Percentiles rank a stretch among this genome's conserved stretches.
These are phyloP conservation scores for Trametes gibbosa DNA, from an alignment of 768 basidiomycete species.

Conservation along the genomic window DNA sequence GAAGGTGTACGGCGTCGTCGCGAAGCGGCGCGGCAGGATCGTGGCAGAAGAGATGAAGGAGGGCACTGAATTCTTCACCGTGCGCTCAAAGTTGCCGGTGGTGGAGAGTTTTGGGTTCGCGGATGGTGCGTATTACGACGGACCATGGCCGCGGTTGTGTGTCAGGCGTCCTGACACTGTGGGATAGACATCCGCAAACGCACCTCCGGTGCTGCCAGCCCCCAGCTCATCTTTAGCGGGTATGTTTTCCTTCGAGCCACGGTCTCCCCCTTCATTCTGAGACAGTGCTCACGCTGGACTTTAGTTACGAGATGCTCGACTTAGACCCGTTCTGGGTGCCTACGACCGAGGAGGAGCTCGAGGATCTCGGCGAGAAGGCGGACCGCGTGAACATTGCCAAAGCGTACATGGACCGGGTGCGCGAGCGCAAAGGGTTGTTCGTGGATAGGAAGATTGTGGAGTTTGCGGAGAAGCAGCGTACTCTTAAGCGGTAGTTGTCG, in stretches of 20 bases:
- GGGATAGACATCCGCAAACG: conserved; percentile 86
- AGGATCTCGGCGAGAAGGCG: conserved; percentile 95
- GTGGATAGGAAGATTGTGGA: conserved; percentile 94
- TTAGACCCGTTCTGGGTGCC: conserved; percentile 98
- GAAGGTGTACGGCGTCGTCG: conserved; percentile 94
- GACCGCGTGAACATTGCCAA: conserved; percentile 93
- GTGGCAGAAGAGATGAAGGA: conserved; percentile 99
- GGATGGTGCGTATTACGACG: conserved; percentile 58
- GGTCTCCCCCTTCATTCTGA: conserved; percentile 1
- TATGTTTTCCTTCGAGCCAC: conserved; percentile 34
- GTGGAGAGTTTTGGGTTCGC: conserved; percentile 98
- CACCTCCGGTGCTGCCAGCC: conserved; percentile 96
- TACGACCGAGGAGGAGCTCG: conserved; percentile 93
- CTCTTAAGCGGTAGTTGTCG: conserved; percentile 46
- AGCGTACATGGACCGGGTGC: conserved; percentile 85
- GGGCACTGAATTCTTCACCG: conserved; percentile 91
- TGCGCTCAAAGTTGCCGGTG: conserved; percentile 88
- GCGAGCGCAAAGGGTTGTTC: conserved; percentile 93
- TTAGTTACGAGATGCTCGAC: conserved; percentile 88
- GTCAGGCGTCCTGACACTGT: not conserved
- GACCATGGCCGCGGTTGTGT: not conserved
- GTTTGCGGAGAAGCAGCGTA: conserved; percentile 96
- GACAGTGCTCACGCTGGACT: not conserved
- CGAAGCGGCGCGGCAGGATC: conserved; percentile 86
- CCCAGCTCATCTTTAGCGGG: conserved; percentile 96